These are phyloP conservation scores for Xerocomellus dryophilus DNA, from an alignment of 768 basidiomycete species.

Conservation along the genomic window DNA sequence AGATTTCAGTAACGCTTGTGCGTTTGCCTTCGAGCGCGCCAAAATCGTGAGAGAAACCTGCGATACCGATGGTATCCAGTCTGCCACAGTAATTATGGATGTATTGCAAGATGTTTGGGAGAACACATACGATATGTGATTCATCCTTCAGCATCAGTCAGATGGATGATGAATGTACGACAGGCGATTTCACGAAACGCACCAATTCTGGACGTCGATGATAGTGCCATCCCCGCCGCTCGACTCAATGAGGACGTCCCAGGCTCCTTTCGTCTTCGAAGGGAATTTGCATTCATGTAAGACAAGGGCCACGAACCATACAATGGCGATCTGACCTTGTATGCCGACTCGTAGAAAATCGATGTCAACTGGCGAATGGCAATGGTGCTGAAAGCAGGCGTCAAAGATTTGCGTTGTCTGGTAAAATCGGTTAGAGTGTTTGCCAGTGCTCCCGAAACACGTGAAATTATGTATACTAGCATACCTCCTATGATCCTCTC, in stretches of 20 bases:
- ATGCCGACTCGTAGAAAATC: slow-evolving; percentile 39
- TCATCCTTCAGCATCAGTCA: slow-evolving; percentile 26
- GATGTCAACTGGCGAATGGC: slow-evolving; percentile 36
- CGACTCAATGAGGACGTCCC: slow-evolving; percentile 28
- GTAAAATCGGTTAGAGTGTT: background rate
- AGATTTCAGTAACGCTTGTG: slow-evolving; percentile 39
- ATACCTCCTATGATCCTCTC: slow-evolving; percentile 46
- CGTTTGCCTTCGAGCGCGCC: slow-evolving; percentile 47
- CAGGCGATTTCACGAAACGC: background rate
- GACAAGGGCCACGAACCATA: background rate
- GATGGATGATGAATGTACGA: background rate
- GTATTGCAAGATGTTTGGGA: background rate
- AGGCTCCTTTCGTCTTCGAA: slow-evolving; percentile 29
- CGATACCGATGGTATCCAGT: slow-evolving; percentile 56
- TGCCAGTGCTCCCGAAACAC: background rate
- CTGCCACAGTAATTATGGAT: slow-evolving; percentile 23
- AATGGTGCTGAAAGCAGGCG: slow-evolving; percentile 38
- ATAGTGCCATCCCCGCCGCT: slow-evolving; percentile 14
- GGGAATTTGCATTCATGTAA: background rate
- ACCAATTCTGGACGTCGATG: slow-evolving; percentile 39
- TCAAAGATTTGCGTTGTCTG: slow-evolving; percentile 38
- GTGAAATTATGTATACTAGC: background rate
- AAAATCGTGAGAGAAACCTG: slow-evolving; percentile 59
- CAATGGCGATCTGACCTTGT: slow-evolving; percentile 2
- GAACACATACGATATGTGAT: slow-evolving; percentile 32